Evolutionary conservation across 2,329 filamentous ascomycete species (phyloP), one percentile per base, ranked within the genome.

Genomic region (Atkinsonella hypoxylon): DNA sequence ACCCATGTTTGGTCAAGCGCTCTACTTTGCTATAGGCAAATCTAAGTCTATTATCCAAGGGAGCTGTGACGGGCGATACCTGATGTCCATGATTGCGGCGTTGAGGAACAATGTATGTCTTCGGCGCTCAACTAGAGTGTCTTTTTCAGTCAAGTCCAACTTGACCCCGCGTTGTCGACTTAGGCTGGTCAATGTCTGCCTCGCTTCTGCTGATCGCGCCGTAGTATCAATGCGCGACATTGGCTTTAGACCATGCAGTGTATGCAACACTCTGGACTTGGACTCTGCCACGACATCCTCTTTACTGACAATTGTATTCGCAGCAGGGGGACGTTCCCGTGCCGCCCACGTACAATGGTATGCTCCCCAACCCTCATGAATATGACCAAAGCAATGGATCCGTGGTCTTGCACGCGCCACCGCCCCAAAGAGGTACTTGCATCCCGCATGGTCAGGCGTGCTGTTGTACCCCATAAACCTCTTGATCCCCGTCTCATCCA

Each of bases 321-420:
- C 18, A 10, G 0, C 64, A 68, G 43, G 18, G 50, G 11, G 38
- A 26, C 0, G 20, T 34, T 15, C 34, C 41, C n/a, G 51, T 57
- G 9, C 20, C 12, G 60, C 64, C 81, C 80, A 85, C 1, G 65
- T 64, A 0, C 79, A 70, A 2, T 77, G 53, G 48, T 72, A 74
- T 0, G 70, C 73, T 2, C 81, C 81, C 76, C 78, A 83, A 0
- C 68, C 72, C 55, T 79, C 75, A 57, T 81, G 78, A n/a, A 80
- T 74, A 53, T 81, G 78, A 0, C 77, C 77, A 52, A 79, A 81
- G 59, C 76, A 79, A 58, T 79, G 75, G 4, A 81, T 54, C 7
- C 60, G 59, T 1, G 77, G 77, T 30, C 63, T 65, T 1, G 70
- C 66, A 0, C 58, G 58, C 1, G 67, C 64, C 0, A 81, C 58